phyloP scores from a whole-genome alignment of 306 rosid species.

The Cicer arietinum region DNA sequence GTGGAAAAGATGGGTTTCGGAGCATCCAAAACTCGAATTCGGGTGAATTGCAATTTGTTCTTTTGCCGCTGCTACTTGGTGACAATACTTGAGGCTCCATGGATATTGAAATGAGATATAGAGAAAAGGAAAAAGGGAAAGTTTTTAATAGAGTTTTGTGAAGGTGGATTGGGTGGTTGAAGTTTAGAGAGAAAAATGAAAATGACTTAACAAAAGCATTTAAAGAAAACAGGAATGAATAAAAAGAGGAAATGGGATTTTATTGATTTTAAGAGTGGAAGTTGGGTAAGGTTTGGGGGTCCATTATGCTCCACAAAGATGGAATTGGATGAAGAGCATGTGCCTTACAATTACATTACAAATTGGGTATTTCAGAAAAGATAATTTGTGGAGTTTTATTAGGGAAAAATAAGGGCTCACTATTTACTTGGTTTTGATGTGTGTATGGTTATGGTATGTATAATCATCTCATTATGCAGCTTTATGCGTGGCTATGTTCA shows the following conservation, averaged over 20 bases:
- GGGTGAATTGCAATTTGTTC: conserved; percentile 65
- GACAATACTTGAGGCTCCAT: conserved; percentile 57
- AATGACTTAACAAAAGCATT: conserved; percentile 50
- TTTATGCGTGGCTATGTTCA: conserved; percentile 29
- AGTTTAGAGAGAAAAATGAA: conserved; percentile 31
- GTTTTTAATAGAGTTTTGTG: conserved; percentile 9
- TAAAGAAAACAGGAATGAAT: conserved; percentile 43
- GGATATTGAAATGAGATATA: conserved; percentile 4
- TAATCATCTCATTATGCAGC: conserved; percentile 38
- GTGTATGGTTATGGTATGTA: background rate
- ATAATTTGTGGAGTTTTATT: conserved; percentile 9
- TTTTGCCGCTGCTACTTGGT: conserved; percentile 4
- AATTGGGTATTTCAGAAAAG: conserved; percentile 25
- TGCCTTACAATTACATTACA: conserved; percentile 29
- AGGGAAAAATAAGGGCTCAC: background rate
- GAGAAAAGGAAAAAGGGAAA: background rate
- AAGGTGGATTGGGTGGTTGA: conserved; percentile 36
- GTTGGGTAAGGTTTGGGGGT: conserved; percentile 40
- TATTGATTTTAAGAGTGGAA: conserved; percentile 36
- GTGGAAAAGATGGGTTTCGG: conserved; percentile 82
- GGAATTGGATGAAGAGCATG: conserved; percentile 41
- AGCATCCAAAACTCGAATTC: conserved; percentile 99
- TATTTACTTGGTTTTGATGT: background rate
- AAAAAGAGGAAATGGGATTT: conserved; percentile 44
- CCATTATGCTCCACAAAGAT: conserved; percentile 39